phyloP scores from a whole-genome alignment of 108 stramenopile species.

The Nitzschia sp. region DNA sequence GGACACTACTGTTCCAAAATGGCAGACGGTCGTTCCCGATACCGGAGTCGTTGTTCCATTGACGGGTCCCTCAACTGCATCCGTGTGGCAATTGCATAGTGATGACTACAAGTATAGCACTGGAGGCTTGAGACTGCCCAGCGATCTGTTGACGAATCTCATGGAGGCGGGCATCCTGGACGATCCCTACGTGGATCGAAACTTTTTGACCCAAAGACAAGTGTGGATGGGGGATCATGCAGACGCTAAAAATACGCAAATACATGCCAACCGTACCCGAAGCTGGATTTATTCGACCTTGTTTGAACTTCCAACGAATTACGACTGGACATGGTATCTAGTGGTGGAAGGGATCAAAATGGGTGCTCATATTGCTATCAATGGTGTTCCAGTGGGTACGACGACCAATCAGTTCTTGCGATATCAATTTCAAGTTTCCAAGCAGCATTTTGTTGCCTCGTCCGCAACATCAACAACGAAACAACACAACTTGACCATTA shows the following conservation, averaged over 20 bases:
- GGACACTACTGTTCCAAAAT: conserved; percentile 15
- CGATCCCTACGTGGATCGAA: conserved; percentile 45
- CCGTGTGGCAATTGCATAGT: conserved; percentile 8
- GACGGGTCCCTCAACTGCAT: not conserved
- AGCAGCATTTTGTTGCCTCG: not conserved
- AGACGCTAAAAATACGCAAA: not conserved
- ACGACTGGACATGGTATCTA: conserved; percentile 19
- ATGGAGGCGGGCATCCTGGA: conserved; percentile 27
- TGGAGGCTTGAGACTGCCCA: conserved; percentile 35
- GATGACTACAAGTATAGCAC: not conserved
- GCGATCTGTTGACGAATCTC: conserved; percentile 48
- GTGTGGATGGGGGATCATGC: conserved; percentile 36
- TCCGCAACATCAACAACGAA: not conserved
- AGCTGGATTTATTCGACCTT: conserved; percentile 43
- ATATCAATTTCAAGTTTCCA: conserved; percentile 16
- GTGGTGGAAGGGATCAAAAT: conserved; percentile 60
- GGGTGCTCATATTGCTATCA: conserved; percentile 43
- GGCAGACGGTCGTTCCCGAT: conserved; percentile 25
- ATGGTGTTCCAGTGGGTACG: conserved; percentile 31
- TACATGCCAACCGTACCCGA: conserved; percentile 12
- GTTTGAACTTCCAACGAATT: conserved; percentile 9
- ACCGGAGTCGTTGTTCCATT: not conserved
- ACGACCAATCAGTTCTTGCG: conserved; percentile 54
- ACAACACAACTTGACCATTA: conserved; percentile 29
- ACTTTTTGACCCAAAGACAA: conserved; percentile 38